Evolutionary conservation across 106 monocot genomes (phyloP).

Genomic region (Acorus gramineus): DNA sequence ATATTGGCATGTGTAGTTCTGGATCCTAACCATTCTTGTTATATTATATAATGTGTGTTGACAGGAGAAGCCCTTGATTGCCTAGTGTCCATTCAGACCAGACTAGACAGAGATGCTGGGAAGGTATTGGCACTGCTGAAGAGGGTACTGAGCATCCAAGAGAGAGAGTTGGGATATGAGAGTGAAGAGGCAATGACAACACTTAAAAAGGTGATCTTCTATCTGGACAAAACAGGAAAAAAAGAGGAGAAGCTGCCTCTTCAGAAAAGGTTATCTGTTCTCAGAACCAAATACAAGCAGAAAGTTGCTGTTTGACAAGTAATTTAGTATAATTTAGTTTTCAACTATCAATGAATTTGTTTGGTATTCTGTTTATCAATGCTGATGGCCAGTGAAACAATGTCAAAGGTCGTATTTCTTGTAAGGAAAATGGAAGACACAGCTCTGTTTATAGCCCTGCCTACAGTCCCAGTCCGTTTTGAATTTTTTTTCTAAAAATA

Average conservation of each 20-base stretch:
- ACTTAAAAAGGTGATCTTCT: slow-evolving; percentile 45
- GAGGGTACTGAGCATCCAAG: slow-evolving; percentile 74
- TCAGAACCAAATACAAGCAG: slow-evolving; percentile 33
- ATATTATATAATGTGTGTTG: background rate
- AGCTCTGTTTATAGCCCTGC: too few relatives aligned
- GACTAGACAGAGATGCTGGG: slow-evolving; percentile 39
- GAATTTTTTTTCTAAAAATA: too few relatives aligned
- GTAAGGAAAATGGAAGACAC: too few relatives aligned
- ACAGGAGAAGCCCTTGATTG: slow-evolving; percentile 81
- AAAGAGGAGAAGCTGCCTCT: slow-evolving; percentile 53
- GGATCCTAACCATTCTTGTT: too few relatives aligned
- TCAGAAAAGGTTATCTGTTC: slow-evolving; percentile 44
- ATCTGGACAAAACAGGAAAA: slow-evolving; percentile 32
- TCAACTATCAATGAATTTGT: too few relatives aligned
- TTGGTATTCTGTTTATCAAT: too few relatives aligned
- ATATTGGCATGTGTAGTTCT: too few relatives aligned
- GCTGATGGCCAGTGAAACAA: too few relatives aligned
- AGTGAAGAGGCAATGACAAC: slow-evolving; percentile 45
- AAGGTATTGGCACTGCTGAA: slow-evolving; percentile 36
- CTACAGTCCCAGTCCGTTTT: too few relatives aligned
- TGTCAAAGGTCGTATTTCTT: too few relatives aligned
- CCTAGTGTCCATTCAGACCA: slow-evolving; percentile 55
- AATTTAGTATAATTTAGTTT: background rate
- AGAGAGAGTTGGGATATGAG: slow-evolving; percentile 50
- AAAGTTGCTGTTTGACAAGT: slow-evolving; percentile 29